Evolutionary conservation across 352 stramenopile species (phyloP).

Genomic region (Thalassiosira gravida): DNA sequence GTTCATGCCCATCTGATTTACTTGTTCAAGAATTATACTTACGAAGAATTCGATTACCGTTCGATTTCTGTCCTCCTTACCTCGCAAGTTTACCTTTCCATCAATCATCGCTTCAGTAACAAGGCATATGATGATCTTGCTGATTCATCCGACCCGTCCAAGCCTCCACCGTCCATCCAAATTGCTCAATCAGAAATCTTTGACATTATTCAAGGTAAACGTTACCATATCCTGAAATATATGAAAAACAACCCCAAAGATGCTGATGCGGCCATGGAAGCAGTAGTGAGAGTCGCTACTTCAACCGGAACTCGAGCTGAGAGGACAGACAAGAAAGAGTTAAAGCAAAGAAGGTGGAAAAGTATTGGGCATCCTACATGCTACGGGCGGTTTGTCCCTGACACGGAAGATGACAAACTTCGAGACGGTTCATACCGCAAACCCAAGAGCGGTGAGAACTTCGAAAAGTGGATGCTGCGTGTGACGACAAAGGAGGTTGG

Average conservation of each 20-base stretch:
- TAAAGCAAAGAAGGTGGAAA: constrained; percentile 87
- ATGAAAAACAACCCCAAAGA: constrained; percentile 85
- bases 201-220: constrained; percentile 88
- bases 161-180: constrained; percentile 86
- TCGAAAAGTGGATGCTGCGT: constrained; percentile 88
- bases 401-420: constrained; percentile 87
- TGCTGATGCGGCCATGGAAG: constrained; percentile 87
- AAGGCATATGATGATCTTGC: constrained; percentile 87
- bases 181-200: constrained; percentile 91
- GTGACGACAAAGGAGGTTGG: constrained; percentile 88
- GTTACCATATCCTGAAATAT: constrained; percentile 89
- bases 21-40: constrained; percentile 89
- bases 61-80: constrained; percentile 86
- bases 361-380: constrained; percentile 83
- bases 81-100: constrained; percentile 89
- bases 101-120: constrained; percentile 88
- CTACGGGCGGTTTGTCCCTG: constrained; percentile 84
- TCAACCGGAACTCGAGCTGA: constrained; percentile 83
- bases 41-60: constrained; percentile 86
- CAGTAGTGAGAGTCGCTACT: constrained; percentile 88
- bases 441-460: constrained; percentile 83
- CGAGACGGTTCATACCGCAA: constrained; percentile 83
- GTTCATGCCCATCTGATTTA: constrained; percentile 91
- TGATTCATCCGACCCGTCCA: constrained; percentile 79
- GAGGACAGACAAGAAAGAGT: constrained; percentile 64